Evolutionary conservation across 2,329 filamentous ascomycete species (phyloP).

Genomic region (Trichoderma brevicompactum): DNA sequence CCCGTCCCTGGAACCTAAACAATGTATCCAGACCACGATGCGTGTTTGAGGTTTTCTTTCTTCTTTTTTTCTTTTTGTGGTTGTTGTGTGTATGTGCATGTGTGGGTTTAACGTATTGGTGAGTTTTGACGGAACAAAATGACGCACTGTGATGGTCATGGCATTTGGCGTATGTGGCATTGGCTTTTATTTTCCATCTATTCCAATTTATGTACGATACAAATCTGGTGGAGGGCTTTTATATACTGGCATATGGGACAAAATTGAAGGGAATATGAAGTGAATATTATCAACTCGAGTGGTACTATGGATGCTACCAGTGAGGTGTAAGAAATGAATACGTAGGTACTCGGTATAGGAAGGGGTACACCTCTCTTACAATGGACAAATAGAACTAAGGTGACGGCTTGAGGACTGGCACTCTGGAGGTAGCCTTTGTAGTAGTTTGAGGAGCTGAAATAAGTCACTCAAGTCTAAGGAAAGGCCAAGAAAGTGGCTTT

Average conservation of each 20-base stretch:
- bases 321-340: neutral
- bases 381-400: neutral
- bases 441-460: no score
- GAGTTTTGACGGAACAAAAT: conserved; percentile 1
- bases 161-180: conserved; percentile 19
- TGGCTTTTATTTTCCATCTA: neutral
- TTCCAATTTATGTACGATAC: conserved; percentile 18
- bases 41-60: neutral
- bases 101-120: neutral
- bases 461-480: no score
- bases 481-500: no score
- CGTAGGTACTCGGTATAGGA: neutral
- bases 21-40: neutral
- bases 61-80: neutral
- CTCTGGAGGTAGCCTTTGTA: no score
- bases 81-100: neutral
- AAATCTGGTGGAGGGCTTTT: neutral
- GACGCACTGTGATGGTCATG: conserved; percentile 14
- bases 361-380: neutral
- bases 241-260: conserved; percentile 1
- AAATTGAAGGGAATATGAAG: neutral
- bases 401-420: neutral
- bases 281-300: neutral
- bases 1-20: conserved; percentile 44
- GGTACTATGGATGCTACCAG: neutral